Evolutionary conservation across 768 basidiomycete genomes (phyloP).

Genomic region (Pleurotus eryngii): DNA sequence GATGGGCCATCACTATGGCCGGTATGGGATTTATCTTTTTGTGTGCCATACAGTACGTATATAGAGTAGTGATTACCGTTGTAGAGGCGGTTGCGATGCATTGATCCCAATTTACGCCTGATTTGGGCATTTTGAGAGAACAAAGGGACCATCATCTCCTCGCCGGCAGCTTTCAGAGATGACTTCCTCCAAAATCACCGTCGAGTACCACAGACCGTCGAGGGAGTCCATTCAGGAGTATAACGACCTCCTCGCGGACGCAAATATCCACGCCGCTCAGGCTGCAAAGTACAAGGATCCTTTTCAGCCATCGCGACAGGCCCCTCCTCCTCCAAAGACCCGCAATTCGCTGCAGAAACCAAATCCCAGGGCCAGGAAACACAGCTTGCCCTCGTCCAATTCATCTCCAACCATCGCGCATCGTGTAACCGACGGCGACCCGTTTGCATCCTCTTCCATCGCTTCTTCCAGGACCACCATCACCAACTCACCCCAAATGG

Average conservation of each 20-base stretch:
- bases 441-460: constrained; percentile 45
- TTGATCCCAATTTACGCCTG: neutral
- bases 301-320: constrained; percentile 33
- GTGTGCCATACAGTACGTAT: too few relatives aligned
- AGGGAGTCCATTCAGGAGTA: constrained; percentile 77
- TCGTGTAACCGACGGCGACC: constrained; percentile 49
- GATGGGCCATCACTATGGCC: too few relatives aligned
- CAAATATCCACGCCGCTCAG: constrained; percentile 52
- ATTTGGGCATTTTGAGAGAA: neutral
- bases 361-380: constrained; percentile 50
- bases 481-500: constrained; percentile 26
- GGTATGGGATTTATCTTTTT: too few relatives aligned
- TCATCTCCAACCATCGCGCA: constrained; percentile 25
- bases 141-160: neutral
- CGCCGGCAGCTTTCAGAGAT: constrained; percentile 22
- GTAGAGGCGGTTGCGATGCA: too few relatives aligned
- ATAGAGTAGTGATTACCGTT: too few relatives aligned
- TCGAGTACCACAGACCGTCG: constrained; percentile 76
- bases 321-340: constrained; percentile 38
- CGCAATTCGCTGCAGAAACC: constrained; percentile 66
- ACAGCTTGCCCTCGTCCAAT: constrained; percentile 37
- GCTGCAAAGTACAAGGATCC: constrained; percentile 34
- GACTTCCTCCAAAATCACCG: constrained; percentile 52
- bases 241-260: constrained; percentile 64
- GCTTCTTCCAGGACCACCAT: constrained; percentile 25